phyloP scores from a whole-genome alignment of 2,329 filamentous ascomycete species.

The Samsoniella hepiali region DNA sequence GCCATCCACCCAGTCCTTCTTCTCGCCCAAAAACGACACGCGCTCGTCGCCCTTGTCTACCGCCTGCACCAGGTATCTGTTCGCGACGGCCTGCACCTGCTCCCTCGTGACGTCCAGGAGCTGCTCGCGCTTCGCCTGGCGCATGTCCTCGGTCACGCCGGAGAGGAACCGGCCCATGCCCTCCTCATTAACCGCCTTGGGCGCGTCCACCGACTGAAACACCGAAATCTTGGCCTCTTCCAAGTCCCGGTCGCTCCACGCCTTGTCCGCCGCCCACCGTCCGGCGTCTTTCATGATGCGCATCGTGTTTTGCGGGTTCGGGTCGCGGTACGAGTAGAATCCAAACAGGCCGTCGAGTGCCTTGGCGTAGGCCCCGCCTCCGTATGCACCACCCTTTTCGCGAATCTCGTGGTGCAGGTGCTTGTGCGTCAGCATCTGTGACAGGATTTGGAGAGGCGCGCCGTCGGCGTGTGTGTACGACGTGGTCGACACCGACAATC shows the following conservation, averaged over 20 bases:
- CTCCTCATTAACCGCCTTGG: constrained; percentile 80
- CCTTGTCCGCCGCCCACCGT: constrained; percentile 73
- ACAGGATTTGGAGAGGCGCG: constrained; percentile 81
- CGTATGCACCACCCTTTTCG: constrained; percentile 95
- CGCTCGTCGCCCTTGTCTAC: constrained; percentile 58
- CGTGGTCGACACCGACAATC: constrained; percentile 74
- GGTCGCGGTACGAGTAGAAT: constrained; percentile 95
- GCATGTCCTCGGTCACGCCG: constrained; percentile 85
- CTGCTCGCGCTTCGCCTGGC: constrained; percentile 76
- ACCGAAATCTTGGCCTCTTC: constrained; percentile 95
- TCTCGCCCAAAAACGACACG: constrained; percentile 76
- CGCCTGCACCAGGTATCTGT: constrained; percentile 73
- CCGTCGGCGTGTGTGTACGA: constrained; percentile 75
- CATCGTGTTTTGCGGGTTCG: constrained; percentile 86
- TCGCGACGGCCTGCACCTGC: constrained; percentile 76
- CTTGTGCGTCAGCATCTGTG: constrained; percentile 92
- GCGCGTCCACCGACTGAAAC: constrained; percentile 89
- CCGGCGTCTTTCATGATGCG: constrained; percentile 81
- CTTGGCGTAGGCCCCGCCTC: constrained; percentile 80
- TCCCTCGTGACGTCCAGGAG: constrained; percentile 80
- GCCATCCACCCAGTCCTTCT: constrained; percentile 72
- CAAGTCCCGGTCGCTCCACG: constrained; percentile 80
- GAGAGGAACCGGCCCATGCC: constrained; percentile 83
- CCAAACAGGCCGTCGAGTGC: constrained; percentile 82
- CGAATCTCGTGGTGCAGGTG: constrained; percentile 96